Percentiles rank a stretch among this genome's conserved stretches.
Evolutionary conservation across 495 filamentous ascomycete species (phyloP).

Genomic region (Pyrenula aspistea): DNA sequence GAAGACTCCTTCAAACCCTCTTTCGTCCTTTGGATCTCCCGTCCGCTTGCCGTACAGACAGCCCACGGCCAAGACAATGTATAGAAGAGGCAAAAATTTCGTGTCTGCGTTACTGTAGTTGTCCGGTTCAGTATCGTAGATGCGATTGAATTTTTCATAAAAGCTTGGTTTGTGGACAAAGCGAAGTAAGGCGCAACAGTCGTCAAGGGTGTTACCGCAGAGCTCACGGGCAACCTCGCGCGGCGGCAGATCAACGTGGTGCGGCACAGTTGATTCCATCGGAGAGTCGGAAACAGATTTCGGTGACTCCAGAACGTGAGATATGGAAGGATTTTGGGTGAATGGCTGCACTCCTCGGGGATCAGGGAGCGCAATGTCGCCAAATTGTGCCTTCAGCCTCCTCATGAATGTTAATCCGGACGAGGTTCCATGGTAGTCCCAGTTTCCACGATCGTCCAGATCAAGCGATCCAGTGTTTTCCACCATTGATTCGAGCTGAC

Average conservation of each 20-base stretch:
- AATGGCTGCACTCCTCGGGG: constrained; percentile 12
- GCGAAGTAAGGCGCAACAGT: constrained; percentile 71
- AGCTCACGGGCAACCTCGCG: constrained; percentile 54
- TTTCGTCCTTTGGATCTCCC: constrained; percentile 30
- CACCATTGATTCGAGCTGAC: constrained; percentile 78
- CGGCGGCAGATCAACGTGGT: constrained; percentile 57
- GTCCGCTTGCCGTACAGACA: constrained; percentile 59
- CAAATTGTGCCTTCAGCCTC: constrained; percentile 76
- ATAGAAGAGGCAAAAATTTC: constrained; percentile 71
- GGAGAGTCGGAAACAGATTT: constrained; percentile 51
- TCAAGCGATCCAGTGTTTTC: constrained; percentile 80
- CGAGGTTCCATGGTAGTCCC: constrained; percentile 91
- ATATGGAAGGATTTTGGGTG: constrained; percentile 18
- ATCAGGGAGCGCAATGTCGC: constrained; percentile 45
- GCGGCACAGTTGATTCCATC: constrained; percentile 34
- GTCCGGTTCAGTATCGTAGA: constrained; percentile 64
- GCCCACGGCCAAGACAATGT: constrained; percentile 74
- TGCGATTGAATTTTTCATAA: constrained; percentile 59
- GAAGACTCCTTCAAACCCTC: constrained; percentile 59
- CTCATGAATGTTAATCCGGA: constrained; percentile 81
- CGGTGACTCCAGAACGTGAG: constrained; percentile 59
- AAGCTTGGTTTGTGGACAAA: constrained; percentile 87
- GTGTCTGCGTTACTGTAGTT: constrained; percentile 64
- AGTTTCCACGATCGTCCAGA: constrained; percentile 80
- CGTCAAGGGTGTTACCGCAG: constrained; percentile 67